Evolutionary conservation across 1,284 basidiomycete genomes (phyloP).

Genomic region (Puccinia polysora): DNA sequence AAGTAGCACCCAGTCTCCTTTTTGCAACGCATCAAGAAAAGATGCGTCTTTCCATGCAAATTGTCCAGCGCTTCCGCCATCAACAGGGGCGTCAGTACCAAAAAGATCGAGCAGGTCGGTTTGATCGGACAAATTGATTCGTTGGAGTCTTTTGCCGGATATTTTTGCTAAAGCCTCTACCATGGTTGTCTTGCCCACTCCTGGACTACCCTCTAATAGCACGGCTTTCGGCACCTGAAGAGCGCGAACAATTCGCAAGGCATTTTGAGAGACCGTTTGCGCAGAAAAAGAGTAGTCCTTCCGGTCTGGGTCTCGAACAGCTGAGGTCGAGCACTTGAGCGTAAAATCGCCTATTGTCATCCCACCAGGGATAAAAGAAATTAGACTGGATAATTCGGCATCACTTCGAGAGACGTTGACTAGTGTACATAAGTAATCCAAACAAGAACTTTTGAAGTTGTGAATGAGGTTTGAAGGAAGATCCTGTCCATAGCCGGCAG

Average conservation of each 20-base stretch:
- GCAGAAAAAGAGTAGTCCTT: constrained; percentile 73
- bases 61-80: constrained; percentile 82
- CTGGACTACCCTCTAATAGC: constrained; percentile 92
- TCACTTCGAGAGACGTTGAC: neutral
- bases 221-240: constrained; percentile 88
- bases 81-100: constrained; percentile 91
- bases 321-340: neutral
- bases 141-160: constrained; percentile 72
- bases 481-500: constrained; percentile 46
- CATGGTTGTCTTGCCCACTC: constrained; percentile 97
- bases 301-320: neutral
- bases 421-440: constrained; percentile 18
- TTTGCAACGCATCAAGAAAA: constrained; percentile 85
- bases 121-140: constrained; percentile 99
- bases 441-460: constrained; percentile 9
- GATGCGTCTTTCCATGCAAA: constrained; percentile 98
- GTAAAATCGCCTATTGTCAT: constrained; percentile 31
- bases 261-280: constrained; percentile 82
- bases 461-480: constrained; percentile 18
- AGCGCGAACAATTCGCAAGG: constrained; percentile 81
- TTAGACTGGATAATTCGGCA: neutral
- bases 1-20: constrained; percentile 91
- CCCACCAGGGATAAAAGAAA: neutral
- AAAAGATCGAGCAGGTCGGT: constrained; percentile 96
- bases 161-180: constrained; percentile 79